These are phyloP conservation scores for Debaryomyces sp. DNA, from an alignment of 1,139 yeast genomes.

Conservation along the genomic window DNA sequence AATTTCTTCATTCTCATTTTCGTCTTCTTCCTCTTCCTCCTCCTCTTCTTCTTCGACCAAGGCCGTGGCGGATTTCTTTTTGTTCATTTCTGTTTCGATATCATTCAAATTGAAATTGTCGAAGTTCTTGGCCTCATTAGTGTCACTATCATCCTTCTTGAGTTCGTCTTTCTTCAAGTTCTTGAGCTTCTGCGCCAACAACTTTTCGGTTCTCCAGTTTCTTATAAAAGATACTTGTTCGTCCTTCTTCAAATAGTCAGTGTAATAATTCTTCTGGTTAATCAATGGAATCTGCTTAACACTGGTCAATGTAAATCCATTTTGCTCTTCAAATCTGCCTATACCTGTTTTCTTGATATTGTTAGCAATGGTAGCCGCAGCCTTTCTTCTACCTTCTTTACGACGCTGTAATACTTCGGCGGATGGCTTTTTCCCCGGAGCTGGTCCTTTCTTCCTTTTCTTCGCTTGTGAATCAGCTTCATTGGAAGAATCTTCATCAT, in stretches of 20 bases:
- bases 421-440: constrained; percentile 37
- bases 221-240: constrained; percentile 70
- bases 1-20: constrained; percentile 51
- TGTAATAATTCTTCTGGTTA: constrained; percentile 92
- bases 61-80: constrained; percentile 26
- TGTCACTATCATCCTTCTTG: constrained; percentile 21
- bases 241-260: constrained; percentile 89
- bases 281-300: constrained; percentile 72
- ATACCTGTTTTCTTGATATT: constrained; percentile 76
- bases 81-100: constrained; percentile 42
- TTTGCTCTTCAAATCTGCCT: constrained; percentile 66
- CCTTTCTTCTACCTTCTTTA: constrained; percentile 71
- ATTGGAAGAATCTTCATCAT: constrained; percentile 9
- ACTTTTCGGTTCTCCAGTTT: constrained; percentile 54
- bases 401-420: constrained; percentile 74
- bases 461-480: constrained; percentile 11
- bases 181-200: constrained; percentile 36
- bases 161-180: constrained; percentile 33
- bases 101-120: constrained; percentile 45
- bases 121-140: constrained; percentile 30
- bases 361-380: constrained; percentile 75
- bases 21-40: constrained; percentile 56
- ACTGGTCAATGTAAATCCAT: constrained; percentile 64
- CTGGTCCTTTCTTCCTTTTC: constrained; percentile 24
- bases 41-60: constrained; percentile 42